These are phyloP conservation scores for Alternaria atra DNA, from an alignment of 2,329 filamentous ascomycete genomes.

Conservation along the genomic window DNA sequence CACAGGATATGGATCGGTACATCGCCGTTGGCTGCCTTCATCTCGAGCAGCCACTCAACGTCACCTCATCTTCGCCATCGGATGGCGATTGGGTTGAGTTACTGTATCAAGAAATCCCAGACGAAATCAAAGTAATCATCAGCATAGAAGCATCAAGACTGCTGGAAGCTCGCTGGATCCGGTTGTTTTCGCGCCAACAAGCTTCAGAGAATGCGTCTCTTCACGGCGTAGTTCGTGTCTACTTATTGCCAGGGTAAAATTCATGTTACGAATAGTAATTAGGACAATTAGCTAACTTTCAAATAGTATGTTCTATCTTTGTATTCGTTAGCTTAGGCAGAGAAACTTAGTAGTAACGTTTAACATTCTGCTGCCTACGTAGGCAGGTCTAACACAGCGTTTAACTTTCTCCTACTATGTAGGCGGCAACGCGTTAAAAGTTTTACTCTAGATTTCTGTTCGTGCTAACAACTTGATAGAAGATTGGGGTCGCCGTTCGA, in stretches of 20 bases:
- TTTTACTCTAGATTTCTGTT: too few species aligned
- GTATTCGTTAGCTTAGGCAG: background rate
- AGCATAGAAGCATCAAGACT: constrained; percentile 37
- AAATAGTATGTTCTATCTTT: background rate
- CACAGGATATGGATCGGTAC: constrained; percentile 39
- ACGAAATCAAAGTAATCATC: constrained; percentile 34
- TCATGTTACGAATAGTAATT: too few species aligned
- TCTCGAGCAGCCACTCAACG: constrained; percentile 16
- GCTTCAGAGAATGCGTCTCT: background rate
- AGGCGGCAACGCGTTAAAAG: background rate
- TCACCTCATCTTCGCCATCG: background rate
- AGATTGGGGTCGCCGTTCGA: constrained; percentile 65
- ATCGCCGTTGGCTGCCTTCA: constrained; percentile 49
- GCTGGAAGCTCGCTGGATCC: constrained; percentile 48
- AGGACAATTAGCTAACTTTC: background rate
- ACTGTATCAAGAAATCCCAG: constrained; percentile 23
- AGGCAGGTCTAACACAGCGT: background rate
- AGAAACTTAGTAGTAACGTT: background rate
- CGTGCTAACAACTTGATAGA: constrained; percentile 47
- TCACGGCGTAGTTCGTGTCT: constrained; percentile 60
- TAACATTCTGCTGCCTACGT: background rate
- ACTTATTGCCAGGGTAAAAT: constrained; percentile 62
- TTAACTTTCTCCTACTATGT: background rate
- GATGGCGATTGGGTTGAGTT: constrained; percentile 39
- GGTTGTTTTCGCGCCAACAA: constrained; percentile 33